phyloP scores from a whole-genome alignment of 106 monocot genomes.

The Allium fistulosum region DNA sequence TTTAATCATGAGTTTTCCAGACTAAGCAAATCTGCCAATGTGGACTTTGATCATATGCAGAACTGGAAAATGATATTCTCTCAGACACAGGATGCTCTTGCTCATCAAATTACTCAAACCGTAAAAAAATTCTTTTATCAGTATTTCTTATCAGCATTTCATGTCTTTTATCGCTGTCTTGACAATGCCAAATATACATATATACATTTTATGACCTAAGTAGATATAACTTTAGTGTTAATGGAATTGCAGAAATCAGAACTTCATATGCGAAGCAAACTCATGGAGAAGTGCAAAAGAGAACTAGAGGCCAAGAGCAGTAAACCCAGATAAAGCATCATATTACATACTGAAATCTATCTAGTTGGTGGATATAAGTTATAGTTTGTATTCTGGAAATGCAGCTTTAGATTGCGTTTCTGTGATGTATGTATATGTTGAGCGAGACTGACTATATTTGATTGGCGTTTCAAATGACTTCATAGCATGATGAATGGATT shows the following conservation, averaged over 20 bases:
- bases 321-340: not conserved
- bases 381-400: no score
- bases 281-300: slow-evolving; percentile 11
- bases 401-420: no score
- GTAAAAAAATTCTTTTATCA: slow-evolving; percentile 24
- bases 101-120: slow-evolving; percentile 28
- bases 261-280: not conserved
- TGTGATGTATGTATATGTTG: no score
- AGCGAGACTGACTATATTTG: no score
- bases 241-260: slow-evolving; percentile 3
- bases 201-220: not conserved
- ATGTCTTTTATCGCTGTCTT: not conserved
- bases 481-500: no score
- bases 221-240: not conserved
- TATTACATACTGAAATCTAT: no score
- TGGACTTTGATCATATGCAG: slow-evolving; percentile 41
- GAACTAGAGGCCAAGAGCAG: slow-evolving; percentile 5
- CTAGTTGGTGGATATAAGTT: no score
- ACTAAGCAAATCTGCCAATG: slow-evolving; percentile 6
- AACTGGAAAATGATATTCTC: slow-evolving; percentile 36
- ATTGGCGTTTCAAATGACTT: no score
- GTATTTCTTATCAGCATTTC: not conserved
- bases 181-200: not conserved
- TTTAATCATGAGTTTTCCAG: slow-evolving; percentile 11
- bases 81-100: slow-evolving; percentile 25